Evolutionary conservation across 2,329 filamentous ascomycete genomes (phyloP), one percentile per base, ranked within the genome.

Genomic region (Penicillium sp.): DNA sequence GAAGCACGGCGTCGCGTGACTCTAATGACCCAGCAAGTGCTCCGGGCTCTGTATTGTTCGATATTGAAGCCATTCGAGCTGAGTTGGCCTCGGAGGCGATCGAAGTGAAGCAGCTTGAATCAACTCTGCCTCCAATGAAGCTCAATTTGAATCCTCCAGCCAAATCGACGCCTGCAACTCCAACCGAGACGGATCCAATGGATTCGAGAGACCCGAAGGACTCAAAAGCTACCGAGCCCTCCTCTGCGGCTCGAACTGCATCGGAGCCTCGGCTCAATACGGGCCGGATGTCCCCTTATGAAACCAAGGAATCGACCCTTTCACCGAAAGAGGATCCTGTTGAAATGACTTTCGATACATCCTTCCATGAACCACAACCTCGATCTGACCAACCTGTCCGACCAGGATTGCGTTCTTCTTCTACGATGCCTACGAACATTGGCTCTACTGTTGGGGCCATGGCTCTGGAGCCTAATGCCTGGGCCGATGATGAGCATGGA

Each of bases 51-150:
- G 87, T 97, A 8, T 79, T 99, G 42, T 99, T 99, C 65, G 94
- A 99, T 65, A 85, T 99, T 43, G 94, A 99, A 64, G 94, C 94
- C 12, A 97, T 99, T 59, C 83, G 90, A 45, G 86, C 90, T 9
- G 89, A 95, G 65, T 77, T 99, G 31, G 89, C 89, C 26, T 84
- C 83, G 45, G 88, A 93, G 57, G 79, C 80, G 41, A 81, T 83
- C 23, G 80, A 85, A 69, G 85, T 95, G 59, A 87, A 85, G 67
- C 89, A 97, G 74, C 83, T 96, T 53, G 83, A 94, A 71, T 91
- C 88, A 45, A 96, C 92, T 1, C 76, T 96, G 23, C 92, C 93
- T 42, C 90, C 92, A 0, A 95, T 96, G 82, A 94, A 90, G 69
- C 81, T 96, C 52, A 83, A 87, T 55, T 63, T 86, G 29, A 71